These are phyloP conservation scores for Periconia sp. DNA, from an alignment of 2,329 filamentous ascomycete genomes.

Conservation along the genomic window DNA sequence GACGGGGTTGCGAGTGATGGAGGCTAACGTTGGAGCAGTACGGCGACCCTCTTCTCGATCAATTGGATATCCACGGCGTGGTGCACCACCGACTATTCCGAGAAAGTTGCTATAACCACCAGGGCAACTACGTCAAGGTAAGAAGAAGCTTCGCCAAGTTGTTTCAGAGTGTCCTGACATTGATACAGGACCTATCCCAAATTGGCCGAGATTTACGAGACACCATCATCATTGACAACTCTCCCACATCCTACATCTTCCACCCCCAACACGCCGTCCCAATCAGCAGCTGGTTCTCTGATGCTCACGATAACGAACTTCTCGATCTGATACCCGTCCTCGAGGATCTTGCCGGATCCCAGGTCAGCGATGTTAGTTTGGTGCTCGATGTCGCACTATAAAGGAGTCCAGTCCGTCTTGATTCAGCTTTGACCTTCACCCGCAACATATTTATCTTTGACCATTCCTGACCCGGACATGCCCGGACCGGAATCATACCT, in stretches of 20 bases:
- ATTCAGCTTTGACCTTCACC: conserved; percentile 9
- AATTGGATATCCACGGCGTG: conserved; percentile 95
- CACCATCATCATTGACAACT: conserved; percentile 99
- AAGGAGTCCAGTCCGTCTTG: conserved; percentile 21
- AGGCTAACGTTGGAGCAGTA: conserved; percentile 66
- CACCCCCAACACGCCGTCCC: conserved; percentile 98
- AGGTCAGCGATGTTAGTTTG: conserved; percentile 94
- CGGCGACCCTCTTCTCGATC: conserved; percentile 92
- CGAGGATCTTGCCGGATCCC: conserved; percentile 87
- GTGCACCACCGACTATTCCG: conserved; percentile 96
- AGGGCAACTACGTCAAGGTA: conserved; percentile 97
- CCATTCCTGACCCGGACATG: neutral
- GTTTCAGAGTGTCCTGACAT: conserved; percentile 13
- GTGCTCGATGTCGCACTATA: conserved; percentile 87
- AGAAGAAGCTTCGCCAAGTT: conserved; percentile 13
- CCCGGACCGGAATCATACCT: conserved; percentile 12
- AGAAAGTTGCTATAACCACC: conserved; percentile 98
- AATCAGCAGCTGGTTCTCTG: conserved; percentile 99
- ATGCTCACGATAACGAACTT: conserved; percentile 98
- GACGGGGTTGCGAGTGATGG: neutral
- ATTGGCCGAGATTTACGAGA: conserved; percentile 94
- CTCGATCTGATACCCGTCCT: conserved; percentile 97
- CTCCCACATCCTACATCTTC: conserved; percentile 98
- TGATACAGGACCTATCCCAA: conserved; percentile 80
- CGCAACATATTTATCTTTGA: conserved; percentile 10